These are phyloP conservation scores for Austroboletus novae-zelandiae DNA, from an alignment of 1,284 basidiomycete genomes.

Conservation along the genomic window DNA sequence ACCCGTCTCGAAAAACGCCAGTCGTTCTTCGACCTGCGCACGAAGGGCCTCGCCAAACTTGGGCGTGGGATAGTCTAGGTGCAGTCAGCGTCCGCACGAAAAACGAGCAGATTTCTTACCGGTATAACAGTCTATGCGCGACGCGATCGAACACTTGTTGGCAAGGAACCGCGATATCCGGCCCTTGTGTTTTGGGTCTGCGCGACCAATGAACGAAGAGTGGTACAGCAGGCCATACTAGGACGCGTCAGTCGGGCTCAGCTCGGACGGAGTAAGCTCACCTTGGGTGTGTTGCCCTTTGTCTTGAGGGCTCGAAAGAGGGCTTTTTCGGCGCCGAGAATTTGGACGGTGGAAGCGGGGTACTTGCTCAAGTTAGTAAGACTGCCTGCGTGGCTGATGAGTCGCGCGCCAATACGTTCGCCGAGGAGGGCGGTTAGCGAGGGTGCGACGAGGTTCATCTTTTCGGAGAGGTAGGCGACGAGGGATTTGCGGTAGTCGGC, in stretches of 20 bases:
- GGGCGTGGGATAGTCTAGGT: slow-evolving; percentile 77
- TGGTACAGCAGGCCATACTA: slow-evolving; percentile 94
- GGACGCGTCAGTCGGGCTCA: neutral
- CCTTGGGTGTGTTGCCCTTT: slow-evolving; percentile 98
- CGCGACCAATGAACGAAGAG: slow-evolving; percentile 94
- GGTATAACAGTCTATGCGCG: slow-evolving; percentile 95
- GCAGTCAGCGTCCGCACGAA: neutral
- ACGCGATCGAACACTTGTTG: slow-evolving; percentile 99
- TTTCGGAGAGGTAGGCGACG: slow-evolving; percentile 88
- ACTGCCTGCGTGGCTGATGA: slow-evolving; percentile 98
- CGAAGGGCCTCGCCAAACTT: slow-evolving; percentile 96
- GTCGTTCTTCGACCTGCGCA: slow-evolving; percentile 93
- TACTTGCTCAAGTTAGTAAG: slow-evolving; percentile 98
- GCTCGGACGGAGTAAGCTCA: slow-evolving; percentile 29
- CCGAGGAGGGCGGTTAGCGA: slow-evolving; percentile 94
- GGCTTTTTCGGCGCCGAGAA: slow-evolving; percentile 97
- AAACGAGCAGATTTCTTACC: slow-evolving; percentile 44
- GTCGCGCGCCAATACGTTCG: slow-evolving; percentile 91
- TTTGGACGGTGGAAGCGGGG: slow-evolving; percentile 97
- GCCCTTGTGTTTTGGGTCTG: slow-evolving; percentile 95
- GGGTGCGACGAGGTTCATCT: slow-evolving; percentile 98
- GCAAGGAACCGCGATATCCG: slow-evolving; percentile 97
- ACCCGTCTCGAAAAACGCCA: slow-evolving; percentile 93
- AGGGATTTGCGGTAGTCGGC: slow-evolving; percentile 94
- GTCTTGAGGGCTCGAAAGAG: slow-evolving; percentile 98